A percentile compares a stretch with the other conserved stretches of the same genome.
phyloP scores from a whole-genome alignment of 345 rosid species.

The Aquilaria sinensis region DNA sequence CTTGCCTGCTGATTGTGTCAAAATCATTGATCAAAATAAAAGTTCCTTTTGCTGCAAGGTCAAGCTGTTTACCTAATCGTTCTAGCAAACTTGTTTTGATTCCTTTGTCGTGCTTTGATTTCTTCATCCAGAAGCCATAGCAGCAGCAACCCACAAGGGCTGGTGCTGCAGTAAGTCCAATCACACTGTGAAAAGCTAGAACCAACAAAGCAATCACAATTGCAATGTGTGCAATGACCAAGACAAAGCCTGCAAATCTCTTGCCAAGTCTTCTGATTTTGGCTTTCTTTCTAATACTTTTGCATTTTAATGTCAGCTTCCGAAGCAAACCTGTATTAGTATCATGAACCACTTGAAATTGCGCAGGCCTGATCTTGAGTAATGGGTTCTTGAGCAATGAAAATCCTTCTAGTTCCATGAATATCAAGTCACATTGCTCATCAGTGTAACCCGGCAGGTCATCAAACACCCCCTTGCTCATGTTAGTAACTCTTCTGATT shows the following conservation, averaged over 20 bases:
- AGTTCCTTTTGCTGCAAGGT: slow-evolving; percentile 68
- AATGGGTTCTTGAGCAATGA: slow-evolving; percentile 50
- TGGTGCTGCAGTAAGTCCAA: slow-evolving; percentile 54
- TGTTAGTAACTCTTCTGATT: slow-evolving; percentile 44
- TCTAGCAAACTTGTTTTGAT: slow-evolving; percentile 25
- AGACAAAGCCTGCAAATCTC: slow-evolving; percentile 34
- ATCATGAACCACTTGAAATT: slow-evolving; percentile 36
- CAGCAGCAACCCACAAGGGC: slow-evolving; percentile 37
- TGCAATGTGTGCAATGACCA: slow-evolving; percentile 38
- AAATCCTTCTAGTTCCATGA: slow-evolving; percentile 48
- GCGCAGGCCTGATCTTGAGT: slow-evolving; percentile 23
- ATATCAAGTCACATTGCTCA: slow-evolving; percentile 16
- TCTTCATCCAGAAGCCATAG: slow-evolving; percentile 31
- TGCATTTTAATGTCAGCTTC: slow-evolving; percentile 37
- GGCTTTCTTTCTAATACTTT: slow-evolving; percentile 38
- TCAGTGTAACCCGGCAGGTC: slow-evolving; percentile 20
- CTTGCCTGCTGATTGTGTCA: slow-evolving; percentile 57
- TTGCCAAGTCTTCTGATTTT: slow-evolving; percentile 32
- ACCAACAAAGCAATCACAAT: slow-evolving; percentile 37
- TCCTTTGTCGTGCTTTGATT: slow-evolving; percentile 11
- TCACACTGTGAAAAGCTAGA: slow-evolving; percentile 56
- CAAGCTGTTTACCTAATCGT: slow-evolving; percentile 49
- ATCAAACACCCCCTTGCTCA: slow-evolving; percentile 19
- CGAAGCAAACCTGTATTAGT: slow-evolving; percentile 35
- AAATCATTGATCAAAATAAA: slow-evolving; percentile 74